Conservation (phyloP, 257 asterid species). For the Eustoma russellianum region DNA sequence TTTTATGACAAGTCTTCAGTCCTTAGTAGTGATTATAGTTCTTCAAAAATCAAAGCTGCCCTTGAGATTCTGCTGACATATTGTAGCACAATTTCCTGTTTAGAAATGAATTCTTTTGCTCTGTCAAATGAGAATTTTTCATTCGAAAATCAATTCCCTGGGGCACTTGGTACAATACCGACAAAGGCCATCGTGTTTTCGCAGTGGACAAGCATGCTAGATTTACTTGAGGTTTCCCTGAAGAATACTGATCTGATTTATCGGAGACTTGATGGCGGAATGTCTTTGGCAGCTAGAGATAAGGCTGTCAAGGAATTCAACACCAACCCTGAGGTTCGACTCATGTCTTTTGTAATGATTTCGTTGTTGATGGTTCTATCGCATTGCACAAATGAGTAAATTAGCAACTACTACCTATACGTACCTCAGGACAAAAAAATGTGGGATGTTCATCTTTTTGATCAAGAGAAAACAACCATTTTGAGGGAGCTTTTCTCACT, state of each 20-base stretch:
- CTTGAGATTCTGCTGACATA: conserved; percentile 50
- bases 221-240: conserved; percentile 70
- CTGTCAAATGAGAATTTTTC: conserved; percentile 26
- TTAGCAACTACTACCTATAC: not conserved
- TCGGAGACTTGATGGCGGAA: conserved; percentile 95
- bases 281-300: conserved; percentile 90
- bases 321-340: conserved; percentile 65
- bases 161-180: conserved; percentile 30
- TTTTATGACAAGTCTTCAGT: conserved; percentile 38
- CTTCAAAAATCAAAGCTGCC: conserved; percentile 75
- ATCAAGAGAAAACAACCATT: not conserved
- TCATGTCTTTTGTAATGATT: conserved; percentile 9
- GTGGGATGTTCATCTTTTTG: not conserved
- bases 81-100: conserved; percentile 28
- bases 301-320: conserved; percentile 93
- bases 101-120: conserved; percentile 25
- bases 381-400: not conserved
- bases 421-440: not conserved
- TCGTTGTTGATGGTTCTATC: conserved; percentile 9
- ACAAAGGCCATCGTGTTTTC: conserved; percentile 92
- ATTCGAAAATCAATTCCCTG: conserved; percentile 20
- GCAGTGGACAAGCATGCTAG: conserved; percentile 98
- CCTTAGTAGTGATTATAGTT: conserved; percentile 40
- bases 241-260: conserved; percentile 38
- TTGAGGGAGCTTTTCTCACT: too few species aligned